These are phyloP conservation scores for Xenoacremonium recifei DNA, from an alignment of 2,329 filamentous ascomycete species.

Conservation along the genomic window DNA sequence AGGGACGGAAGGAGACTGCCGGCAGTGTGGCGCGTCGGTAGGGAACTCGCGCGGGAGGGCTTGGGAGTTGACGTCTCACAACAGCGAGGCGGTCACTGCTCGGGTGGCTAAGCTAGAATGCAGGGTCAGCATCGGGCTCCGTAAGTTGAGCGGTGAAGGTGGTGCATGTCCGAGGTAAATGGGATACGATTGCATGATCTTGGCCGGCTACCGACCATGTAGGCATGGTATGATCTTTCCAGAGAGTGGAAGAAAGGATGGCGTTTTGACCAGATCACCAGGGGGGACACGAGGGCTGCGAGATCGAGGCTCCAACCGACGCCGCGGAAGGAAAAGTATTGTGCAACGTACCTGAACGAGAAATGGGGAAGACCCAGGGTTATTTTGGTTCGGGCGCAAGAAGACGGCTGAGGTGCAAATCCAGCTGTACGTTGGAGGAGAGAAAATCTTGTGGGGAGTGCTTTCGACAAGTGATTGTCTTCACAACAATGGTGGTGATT, in stretches of 20 bases:
- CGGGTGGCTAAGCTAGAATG: constrained; percentile 15
- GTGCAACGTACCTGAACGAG: constrained; percentile 22
- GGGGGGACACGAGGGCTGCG: not conserved
- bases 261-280: not conserved
- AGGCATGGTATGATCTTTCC: too few species aligned
- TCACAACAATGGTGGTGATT: too few species aligned
- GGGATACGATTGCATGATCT: not conserved
- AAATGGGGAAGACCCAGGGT: not conserved
- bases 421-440: too few species aligned
- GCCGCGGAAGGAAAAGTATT: not conserved
- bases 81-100: constrained; percentile 22
- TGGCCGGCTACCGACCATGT: too few species aligned
- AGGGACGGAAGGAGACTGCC: constrained; percentile 15
- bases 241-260: too few species aligned
- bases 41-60: constrained; percentile 15
- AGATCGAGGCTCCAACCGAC: not conserved
- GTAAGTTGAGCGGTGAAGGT: constrained; percentile 3
- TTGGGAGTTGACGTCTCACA: constrained; percentile 22
- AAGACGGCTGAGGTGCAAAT: not conserved
- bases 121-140: constrained; percentile 17
- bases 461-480: too few species aligned
- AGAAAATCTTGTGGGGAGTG: too few species aligned
- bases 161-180: constrained; percentile 2
- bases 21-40: constrained; percentile 20
- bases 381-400: not conserved